Evolutionary conservation across 495 filamentous ascomycete genomes (phyloP).

Genomic region (Penicillium flavigenum): DNA sequence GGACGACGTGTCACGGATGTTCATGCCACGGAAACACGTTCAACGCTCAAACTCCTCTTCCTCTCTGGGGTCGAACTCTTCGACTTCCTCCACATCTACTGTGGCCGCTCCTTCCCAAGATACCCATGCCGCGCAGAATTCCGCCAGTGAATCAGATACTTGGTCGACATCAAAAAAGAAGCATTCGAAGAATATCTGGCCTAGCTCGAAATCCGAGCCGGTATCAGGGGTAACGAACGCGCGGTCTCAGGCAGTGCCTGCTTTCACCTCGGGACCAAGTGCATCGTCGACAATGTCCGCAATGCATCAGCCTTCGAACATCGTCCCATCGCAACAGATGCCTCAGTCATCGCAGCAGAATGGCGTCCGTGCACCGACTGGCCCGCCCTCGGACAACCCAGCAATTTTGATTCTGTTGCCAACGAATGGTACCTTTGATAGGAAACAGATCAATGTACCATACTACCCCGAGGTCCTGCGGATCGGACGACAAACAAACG

Average conservation of each 20-base stretch:
- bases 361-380: conserved; percentile 56
- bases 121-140: conserved; percentile 48
- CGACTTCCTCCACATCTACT: conserved; percentile 54
- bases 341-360: conserved; percentile 61
- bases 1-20: conserved; percentile 85
- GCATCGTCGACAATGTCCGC: conserved; percentile 67
- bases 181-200: conserved; percentile 68
- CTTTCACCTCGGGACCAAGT: conserved; percentile 65
- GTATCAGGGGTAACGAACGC: conserved; percentile 62
- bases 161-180: conserved; percentile 66
- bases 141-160: conserved; percentile 48
- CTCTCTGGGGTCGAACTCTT: conserved; percentile 58
- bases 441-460: conserved; percentile 91
- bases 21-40: conserved; percentile 79
- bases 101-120: conserved; percentile 44
- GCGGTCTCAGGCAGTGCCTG: conserved; percentile 60
- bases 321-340: conserved; percentile 72
- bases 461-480: conserved; percentile 83
- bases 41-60: conserved; percentile 88
- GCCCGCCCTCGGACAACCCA: conserved; percentile 57
- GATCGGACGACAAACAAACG: conserved; percentile 95
- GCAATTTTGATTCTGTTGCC: conserved; percentile 80
- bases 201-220: conserved; percentile 65
- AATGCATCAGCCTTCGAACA: conserved; percentile 70
- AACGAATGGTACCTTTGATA: conserved; percentile 91